phyloP scores from a whole-genome alignment of 768 basidiomycete species.

The Termitomyces bulborhizus region DNA sequence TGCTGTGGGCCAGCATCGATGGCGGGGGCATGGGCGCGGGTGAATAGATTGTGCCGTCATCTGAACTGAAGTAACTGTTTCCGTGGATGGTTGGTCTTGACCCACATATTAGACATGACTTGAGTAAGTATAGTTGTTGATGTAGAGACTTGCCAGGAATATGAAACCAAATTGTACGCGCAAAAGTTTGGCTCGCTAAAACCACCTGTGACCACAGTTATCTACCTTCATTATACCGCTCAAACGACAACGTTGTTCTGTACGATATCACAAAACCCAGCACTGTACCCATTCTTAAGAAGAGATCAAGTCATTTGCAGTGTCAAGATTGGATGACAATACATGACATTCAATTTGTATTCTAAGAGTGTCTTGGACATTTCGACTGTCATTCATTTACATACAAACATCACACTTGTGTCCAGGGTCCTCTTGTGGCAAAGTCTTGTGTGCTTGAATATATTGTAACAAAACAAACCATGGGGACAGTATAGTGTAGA shows the following conservation, averaged over 20 bases:
- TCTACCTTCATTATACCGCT: constrained; percentile 73
- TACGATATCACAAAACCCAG: constrained; percentile 73
- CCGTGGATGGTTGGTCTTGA: constrained; percentile 18
- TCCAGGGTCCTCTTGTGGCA: too few relatives aligned
- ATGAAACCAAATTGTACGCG: constrained; percentile 65
- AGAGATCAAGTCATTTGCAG: neutral
- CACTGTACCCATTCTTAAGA: constrained; percentile 48
- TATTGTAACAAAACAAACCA: too few relatives aligned
- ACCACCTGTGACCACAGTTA: constrained; percentile 67
- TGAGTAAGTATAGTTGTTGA: neutral
- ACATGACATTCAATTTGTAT: too few relatives aligned
- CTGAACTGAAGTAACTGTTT: constrained; percentile 19
- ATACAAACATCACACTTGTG: too few relatives aligned
- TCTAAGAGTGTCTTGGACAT: too few relatives aligned
- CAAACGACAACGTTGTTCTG: constrained; percentile 65
- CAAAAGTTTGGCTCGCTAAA: constrained; percentile 47
- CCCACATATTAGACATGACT: neutral
- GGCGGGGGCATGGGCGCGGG: too few relatives aligned
- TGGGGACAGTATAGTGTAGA: too few relatives aligned
- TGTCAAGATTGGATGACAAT: constrained; percentile 18
- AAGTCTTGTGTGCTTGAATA: too few relatives aligned
- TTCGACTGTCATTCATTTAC: too few relatives aligned
- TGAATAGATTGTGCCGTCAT: constrained; percentile 40
- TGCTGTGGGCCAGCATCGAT: constrained; percentile 32
- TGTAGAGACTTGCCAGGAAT: constrained; percentile 41